Evolutionary conservation across 108 stramenopile genomes (phyloP).

Genomic region (Conticribra guillardii): DNA sequence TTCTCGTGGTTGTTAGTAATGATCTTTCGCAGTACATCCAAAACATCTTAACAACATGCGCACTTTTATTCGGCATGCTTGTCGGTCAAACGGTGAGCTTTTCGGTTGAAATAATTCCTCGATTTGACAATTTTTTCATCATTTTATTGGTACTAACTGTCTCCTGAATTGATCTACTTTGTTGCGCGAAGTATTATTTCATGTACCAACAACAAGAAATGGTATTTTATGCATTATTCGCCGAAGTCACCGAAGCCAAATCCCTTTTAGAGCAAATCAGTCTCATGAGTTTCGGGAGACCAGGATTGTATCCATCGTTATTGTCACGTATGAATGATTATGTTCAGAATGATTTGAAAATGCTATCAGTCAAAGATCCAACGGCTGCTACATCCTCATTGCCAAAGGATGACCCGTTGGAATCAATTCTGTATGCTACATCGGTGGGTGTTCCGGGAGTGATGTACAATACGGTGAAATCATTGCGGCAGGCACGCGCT

Average conservation of each 20-base stretch:
- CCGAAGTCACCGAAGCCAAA: constrained; percentile 56
- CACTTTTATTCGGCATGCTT: constrained; percentile 50
- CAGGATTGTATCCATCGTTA: constrained; percentile 27
- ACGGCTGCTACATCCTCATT: constrained; percentile 20
- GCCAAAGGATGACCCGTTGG: constrained; percentile 58
- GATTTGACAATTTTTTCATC: no score
- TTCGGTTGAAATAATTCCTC: no score
- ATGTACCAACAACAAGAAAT: constrained; percentile 82
- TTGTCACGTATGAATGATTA: constrained; percentile 50
- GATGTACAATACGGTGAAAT: constrained; percentile 52
- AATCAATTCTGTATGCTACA: constrained; percentile 55
- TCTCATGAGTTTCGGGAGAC: constrained; percentile 43
- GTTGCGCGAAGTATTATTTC: constrained; percentile 73
- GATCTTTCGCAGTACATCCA: constrained; percentile 63
- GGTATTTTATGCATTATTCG: constrained; percentile 56
- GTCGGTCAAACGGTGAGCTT: constrained; percentile 60
- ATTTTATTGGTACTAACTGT: no score
- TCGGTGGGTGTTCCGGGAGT: constrained; percentile 54
- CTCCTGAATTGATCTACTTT: no score
- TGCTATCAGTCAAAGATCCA: constrained; percentile 38
- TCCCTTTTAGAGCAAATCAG: constrained; percentile 56
- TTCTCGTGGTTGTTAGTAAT: constrained; percentile 48
- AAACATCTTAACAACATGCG: constrained; percentile 55
- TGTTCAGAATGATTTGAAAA: constrained; percentile 49
- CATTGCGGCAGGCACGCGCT: constrained; percentile 49